Percentiles rank a stretch among this genome's conserved stretches.
Conservation (phyloP, 2,329 filamentous ascomycete genomes). For the Talaromyces sp. region DNA sequence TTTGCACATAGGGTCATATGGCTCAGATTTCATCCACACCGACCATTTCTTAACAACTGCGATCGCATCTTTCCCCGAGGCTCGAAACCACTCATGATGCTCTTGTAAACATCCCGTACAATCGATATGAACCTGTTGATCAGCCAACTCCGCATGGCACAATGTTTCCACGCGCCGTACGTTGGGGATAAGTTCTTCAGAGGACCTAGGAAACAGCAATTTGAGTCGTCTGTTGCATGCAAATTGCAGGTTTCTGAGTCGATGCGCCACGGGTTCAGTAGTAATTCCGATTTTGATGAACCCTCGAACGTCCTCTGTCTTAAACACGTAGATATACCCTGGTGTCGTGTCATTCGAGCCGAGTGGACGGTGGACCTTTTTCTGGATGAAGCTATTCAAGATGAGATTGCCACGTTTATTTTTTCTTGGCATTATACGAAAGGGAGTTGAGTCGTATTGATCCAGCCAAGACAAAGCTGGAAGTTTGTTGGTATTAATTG, state of each 20-base stretch:
- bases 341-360: too few species aligned
- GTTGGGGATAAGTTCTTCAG: constrained; percentile 5
- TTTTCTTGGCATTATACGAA: too few species aligned
- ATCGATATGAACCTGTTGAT: constrained; percentile 2
- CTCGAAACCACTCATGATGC: constrained; percentile 11
- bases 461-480: too few species aligned
- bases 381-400: too few species aligned
- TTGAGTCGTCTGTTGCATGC: constrained; percentile 7
- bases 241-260: constrained; percentile 2
- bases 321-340: constrained; percentile 8
- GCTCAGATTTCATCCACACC: constrained; percentile 5
- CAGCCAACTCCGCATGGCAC: constrained; percentile 8
- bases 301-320: constrained; percentile 1
- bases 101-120: constrained; percentile 6
- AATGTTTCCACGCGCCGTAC: constrained; percentile 7
- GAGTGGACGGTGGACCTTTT: too few species aligned
- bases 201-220: constrained; percentile 1
- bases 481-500: too few species aligned
- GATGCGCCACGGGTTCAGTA: neutral
- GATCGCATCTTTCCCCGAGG: constrained; percentile 7
- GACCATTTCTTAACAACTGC: constrained; percentile 9
- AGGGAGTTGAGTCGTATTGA: too few species aligned
- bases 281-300: constrained; percentile 13
- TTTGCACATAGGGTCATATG: constrained; percentile 10
- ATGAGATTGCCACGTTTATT: too few species aligned